Evolutionary conservation across 331 rosid species (phyloP), one percentile per base, ranked within the genome.

Genomic region (Prunus yedoensis): DNA sequence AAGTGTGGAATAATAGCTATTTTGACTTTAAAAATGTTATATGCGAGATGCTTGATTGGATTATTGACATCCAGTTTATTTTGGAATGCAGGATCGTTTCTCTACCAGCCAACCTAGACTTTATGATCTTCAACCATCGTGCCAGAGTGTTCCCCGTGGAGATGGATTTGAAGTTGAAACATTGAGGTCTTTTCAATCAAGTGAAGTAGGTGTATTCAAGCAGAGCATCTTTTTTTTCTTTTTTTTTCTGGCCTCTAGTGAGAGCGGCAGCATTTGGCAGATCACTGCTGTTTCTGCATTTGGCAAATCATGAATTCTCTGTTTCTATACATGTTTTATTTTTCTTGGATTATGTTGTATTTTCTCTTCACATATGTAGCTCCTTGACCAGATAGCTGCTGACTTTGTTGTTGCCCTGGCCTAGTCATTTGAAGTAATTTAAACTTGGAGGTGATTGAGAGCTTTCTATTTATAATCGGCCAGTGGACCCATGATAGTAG

Each of bases 41-140:
- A 38, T 68, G 50, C 17, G 30, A 17, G 38, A 46, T 38, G 13
- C 35, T 79, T 73, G 66, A 32, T 52, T 68, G 68, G 54, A 68
- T 43, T 43, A 43, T 8, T 76, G 63, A 83, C 56, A 45, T 70
- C 53, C n/a, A 66, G 18, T 73, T 62, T 61, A 64, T 82, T 71
- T 59, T 79, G 77, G 65, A 80, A 45, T 85, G 84, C 90, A 91
- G 98, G 86, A 87, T 91, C 46, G 96, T 89, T 78, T 88, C 89
- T 70, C 86, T 93, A 63, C 96, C 96, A 30, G 91, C 80, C 74
- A 93, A 88, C 83, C 76, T 77, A 63, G 98, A 93, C 82, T 93
- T 93, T 66, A 89, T 91, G 96, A 82, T 88, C 79, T 89, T 91
- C 90, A 93, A 93, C 83, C 97, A 91, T 81, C 87, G 98, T 59